phyloP scores from a whole-genome alignment of 441 rosid genomes.

The Corymbia calophylla region DNA sequence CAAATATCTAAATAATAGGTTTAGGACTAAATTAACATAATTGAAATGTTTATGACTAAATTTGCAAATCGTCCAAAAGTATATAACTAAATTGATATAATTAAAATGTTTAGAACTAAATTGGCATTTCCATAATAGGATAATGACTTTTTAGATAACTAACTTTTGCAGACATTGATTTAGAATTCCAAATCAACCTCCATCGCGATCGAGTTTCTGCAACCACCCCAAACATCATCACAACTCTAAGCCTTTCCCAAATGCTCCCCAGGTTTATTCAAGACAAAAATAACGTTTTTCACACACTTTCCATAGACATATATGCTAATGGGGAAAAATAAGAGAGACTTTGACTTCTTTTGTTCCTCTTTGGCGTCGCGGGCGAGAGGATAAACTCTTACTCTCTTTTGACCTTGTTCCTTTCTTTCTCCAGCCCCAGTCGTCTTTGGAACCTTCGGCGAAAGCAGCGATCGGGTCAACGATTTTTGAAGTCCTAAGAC shows the following conservation, averaged over 20 bases:
- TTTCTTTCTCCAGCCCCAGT: not conserved
- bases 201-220: not conserved
- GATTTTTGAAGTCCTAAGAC: not conserved
- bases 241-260: not conserved
- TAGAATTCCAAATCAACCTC: not conserved
- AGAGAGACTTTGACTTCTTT: not conserved
- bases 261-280: not conserved
- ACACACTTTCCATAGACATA: not conserved
- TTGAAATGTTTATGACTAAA: fast-evolving
- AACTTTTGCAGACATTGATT: fast-evolving
- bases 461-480: not conserved
- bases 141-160: fast-evolving
- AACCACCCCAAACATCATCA: not conserved
- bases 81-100: not conserved
- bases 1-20: no score
- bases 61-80: not conserved
- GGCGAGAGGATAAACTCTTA: not conserved
- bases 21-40: no score
- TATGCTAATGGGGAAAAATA: not conserved
- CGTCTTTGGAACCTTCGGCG: not conserved
- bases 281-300: no score
- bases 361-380: not conserved
- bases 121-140: fast-evolving
- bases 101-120: no score
- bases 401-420: not conserved